Evolutionary conservation across 257 asterid species (phyloP).

Genomic region (Striga asiatica): DNA sequence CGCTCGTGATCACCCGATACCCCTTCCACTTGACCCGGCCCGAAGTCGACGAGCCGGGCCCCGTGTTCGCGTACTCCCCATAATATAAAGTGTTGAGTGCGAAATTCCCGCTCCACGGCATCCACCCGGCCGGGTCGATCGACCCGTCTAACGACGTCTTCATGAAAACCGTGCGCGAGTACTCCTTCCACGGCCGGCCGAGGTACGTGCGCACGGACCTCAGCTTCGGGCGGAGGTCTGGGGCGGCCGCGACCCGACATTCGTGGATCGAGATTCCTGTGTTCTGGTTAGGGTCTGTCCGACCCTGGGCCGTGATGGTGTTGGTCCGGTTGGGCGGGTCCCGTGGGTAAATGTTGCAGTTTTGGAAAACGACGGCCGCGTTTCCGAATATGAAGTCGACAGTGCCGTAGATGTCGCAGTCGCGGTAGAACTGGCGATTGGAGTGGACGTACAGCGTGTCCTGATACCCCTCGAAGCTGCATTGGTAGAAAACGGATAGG

Average conservation of each 20-base stretch:
- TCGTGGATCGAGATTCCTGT: constrained; percentile 74
- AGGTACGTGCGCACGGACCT: constrained; percentile 60
- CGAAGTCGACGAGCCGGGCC: constrained; percentile 62
- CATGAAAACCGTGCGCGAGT: constrained; percentile 68
- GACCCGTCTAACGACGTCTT: constrained; percentile 43
- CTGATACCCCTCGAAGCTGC: constrained; percentile 87
- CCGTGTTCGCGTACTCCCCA: constrained; percentile 79
- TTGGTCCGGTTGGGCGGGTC: constrained; percentile 58
- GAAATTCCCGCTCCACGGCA: constrained; percentile 75
- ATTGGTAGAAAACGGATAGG: constrained; percentile 54
- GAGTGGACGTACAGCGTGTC: constrained; percentile 76
- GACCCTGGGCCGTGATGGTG: constrained; percentile 77
- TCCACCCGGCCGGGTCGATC: constrained; percentile 72
- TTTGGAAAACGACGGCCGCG: constrained; percentile 76
- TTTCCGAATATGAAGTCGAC: constrained; percentile 85
- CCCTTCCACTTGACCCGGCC: constrained; percentile 75
- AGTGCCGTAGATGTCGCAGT: constrained; percentile 74
- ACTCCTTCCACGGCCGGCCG: constrained; percentile 82
- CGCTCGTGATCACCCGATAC: constrained; percentile 56
- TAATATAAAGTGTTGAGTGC: constrained; percentile 64
- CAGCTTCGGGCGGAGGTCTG: constrained; percentile 42
- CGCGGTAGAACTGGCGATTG: constrained; percentile 53
- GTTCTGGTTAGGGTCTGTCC: constrained; percentile 72
- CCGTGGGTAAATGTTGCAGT: constrained; percentile 57
- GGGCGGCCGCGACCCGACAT: constrained; percentile 40